Conservation (phyloP, 768 basidiomycete species). For the Psilocybe azurescens region DNA sequence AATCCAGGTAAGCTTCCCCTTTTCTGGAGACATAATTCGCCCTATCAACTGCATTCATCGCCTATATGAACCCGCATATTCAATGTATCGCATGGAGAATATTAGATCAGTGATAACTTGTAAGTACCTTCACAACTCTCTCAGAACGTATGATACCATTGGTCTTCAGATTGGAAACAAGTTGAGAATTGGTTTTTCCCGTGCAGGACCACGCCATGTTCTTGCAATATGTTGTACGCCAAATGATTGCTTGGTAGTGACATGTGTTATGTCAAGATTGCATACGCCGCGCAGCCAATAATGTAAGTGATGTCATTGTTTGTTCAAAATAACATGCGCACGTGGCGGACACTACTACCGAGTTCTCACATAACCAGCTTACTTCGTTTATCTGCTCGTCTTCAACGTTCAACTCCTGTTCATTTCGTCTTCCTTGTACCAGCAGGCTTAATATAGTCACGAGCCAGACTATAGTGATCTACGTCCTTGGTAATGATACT, state of each 20-base stretch:
- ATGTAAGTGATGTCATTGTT: too few relatives aligned
- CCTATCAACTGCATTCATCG: constrained; percentile 74
- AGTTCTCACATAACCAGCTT: too few relatives aligned
- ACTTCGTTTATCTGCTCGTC: too few relatives aligned
- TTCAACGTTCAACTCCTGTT: too few relatives aligned
- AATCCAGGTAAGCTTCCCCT: constrained; percentile 73
- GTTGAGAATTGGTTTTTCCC: constrained; percentile 72
- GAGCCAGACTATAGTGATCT: too few relatives aligned
- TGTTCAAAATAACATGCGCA: too few relatives aligned
- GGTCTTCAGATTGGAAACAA: constrained; percentile 68
- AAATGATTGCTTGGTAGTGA: background rate
- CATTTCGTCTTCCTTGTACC: too few relatives aligned
- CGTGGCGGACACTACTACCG: too few relatives aligned
- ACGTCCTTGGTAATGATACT: too few relatives aligned
- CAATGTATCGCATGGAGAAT: background rate
- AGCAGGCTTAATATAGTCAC: too few relatives aligned
- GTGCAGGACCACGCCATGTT: constrained; percentile 63
- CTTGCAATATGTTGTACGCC: background rate
- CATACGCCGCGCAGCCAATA: too few relatives aligned
- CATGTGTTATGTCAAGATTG: too few relatives aligned
- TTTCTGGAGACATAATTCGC: constrained; percentile 64
- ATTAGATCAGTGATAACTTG: background rate
- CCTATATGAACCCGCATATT: constrained; percentile 40
- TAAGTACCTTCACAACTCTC: constrained; percentile 56
- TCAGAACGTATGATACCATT: constrained; percentile 62